These are phyloP conservation scores for Trichoderma erinaceum DNA, from an alignment of 495 filamentous ascomycete species.

Conservation along the genomic window DNA sequence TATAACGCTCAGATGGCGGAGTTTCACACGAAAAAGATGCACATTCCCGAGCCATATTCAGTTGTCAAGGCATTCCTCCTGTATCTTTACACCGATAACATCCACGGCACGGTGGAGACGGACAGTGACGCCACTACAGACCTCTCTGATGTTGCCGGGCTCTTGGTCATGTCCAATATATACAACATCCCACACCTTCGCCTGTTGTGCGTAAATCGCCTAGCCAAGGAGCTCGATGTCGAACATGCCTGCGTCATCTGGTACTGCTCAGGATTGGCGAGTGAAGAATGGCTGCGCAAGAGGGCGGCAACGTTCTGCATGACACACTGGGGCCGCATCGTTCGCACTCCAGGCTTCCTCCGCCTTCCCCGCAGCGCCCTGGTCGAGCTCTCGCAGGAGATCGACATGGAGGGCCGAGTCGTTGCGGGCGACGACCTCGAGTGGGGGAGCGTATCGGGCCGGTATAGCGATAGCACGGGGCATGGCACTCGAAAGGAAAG, in stretches of 20 bases:
- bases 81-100: slow-evolving; percentile 94
- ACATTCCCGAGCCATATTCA: slow-evolving; percentile 92
- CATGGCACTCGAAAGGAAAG: slow-evolving; percentile 49
- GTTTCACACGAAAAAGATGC: slow-evolving; percentile 93
- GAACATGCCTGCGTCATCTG: slow-evolving; percentile 93
- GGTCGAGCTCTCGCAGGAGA: slow-evolving; percentile 86
- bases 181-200: slow-evolving; percentile 94
- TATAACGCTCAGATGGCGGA: slow-evolving; percentile 93
- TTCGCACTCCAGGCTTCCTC: slow-evolving; percentile 81
- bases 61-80: slow-evolving; percentile 92
- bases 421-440: slow-evolving; percentile 80
- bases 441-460: slow-evolving; percentile 62
- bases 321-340: slow-evolving; percentile 89
- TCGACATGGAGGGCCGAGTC: slow-evolving; percentile 84
- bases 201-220: slow-evolving; percentile 77
- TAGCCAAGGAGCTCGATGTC: slow-evolving; percentile 84
- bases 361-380: slow-evolving; percentile 68
- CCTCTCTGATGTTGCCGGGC: slow-evolving; percentile 82
- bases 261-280: slow-evolving; percentile 84
- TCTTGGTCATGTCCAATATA: slow-evolving; percentile 95
- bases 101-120: slow-evolving; percentile 55
- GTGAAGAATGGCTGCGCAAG: slow-evolving; percentile 86
- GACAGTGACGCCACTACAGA: slow-evolving; percentile 53
- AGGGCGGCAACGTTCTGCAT: slow-evolving; percentile 84
- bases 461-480: slow-evolving; percentile 50